These are phyloP conservation scores for Arctostaphylos glauca DNA, from an alignment of 148 eudicot species.

Conservation along the genomic window DNA sequence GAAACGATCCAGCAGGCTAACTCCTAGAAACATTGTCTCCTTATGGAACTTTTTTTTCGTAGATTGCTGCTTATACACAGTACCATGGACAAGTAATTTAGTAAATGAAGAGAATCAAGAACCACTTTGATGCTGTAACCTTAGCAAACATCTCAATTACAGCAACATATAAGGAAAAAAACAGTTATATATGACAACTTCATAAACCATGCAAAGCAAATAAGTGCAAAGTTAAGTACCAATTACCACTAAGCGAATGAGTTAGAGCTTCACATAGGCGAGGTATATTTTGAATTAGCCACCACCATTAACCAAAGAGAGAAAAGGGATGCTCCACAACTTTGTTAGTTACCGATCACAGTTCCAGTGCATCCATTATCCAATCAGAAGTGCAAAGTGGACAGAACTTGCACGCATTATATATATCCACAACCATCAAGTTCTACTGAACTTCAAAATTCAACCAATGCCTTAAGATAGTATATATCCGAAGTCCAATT, in stretches of 20 bases:
- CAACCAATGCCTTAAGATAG: background rate
- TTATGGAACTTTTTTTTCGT: conserved; percentile 53
- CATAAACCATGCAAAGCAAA: background rate
- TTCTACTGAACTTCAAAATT: background rate
- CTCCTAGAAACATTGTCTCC: conserved; percentile 84
- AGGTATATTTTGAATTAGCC: background rate
- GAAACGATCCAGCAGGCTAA: conserved; percentile 76
- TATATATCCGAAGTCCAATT: background rate
- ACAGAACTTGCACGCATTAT: background rate
- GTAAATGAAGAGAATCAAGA: background rate
- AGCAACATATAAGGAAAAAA: background rate
- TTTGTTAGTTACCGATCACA: background rate
- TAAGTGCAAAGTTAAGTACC: background rate
- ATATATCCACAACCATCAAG: background rate
- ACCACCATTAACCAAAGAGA: background rate
- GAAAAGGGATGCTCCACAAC: background rate
- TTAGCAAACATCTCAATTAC: background rate
- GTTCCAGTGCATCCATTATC: background rate
- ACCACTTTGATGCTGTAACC: background rate
- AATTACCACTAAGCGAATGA: background rate
- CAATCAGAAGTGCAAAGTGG: background rate
- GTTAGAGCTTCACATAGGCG: background rate
- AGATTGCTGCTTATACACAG: conserved; percentile 50
- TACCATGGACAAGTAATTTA: conserved; percentile 8
- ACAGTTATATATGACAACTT: background rate